Evolutionary conservation across 2,329 filamentous ascomycete species (phyloP).

Genomic region (Colletotrichum filicis): DNA sequence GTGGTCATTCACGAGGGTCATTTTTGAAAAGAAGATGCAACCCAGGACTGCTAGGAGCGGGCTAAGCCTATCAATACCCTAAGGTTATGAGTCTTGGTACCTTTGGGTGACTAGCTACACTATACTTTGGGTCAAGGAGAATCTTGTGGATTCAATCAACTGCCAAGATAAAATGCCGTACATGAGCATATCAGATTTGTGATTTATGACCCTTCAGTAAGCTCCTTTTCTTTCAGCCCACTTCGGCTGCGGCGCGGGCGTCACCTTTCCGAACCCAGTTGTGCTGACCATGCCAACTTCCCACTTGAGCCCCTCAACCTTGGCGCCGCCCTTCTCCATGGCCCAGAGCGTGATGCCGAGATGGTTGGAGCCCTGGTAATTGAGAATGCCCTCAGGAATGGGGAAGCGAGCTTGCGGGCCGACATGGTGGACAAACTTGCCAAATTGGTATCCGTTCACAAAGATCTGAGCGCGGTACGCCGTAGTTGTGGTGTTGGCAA

Average conservation of each 20-base stretch:
- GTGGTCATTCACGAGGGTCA: too few relatives aligned
- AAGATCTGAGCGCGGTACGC: conserved; percentile 70
- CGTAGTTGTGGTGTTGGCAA: conserved; percentile 52
- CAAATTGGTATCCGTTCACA: conserved; percentile 78
- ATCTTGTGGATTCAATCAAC: too few relatives aligned
- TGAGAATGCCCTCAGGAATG: conserved; percentile 74
- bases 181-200: background rate
- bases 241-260: conserved; percentile 52
- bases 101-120: too few relatives aligned
- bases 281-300: conserved; percentile 56
- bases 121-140: too few relatives aligned
- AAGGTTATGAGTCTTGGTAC: too few relatives aligned
- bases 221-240: conserved; percentile 56
- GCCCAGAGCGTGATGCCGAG: conserved; percentile 75
- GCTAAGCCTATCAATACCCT: too few relatives aligned
- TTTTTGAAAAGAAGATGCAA: too few relatives aligned
- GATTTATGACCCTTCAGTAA: conserved; percentile 48
- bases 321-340: conserved; percentile 63
- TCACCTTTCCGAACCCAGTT: conserved; percentile 54
- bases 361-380: conserved; percentile 75
- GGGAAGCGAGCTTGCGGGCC: conserved; percentile 76
- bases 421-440: conserved; percentile 66
- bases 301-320: conserved; percentile 36
- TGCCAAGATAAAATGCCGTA: too few relatives aligned
- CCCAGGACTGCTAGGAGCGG: too few relatives aligned